These are phyloP conservation scores for Ophiosphaerella herpotricha DNA, from an alignment of 2,329 filamentous ascomycete genomes.

Conservation along the genomic window DNA sequence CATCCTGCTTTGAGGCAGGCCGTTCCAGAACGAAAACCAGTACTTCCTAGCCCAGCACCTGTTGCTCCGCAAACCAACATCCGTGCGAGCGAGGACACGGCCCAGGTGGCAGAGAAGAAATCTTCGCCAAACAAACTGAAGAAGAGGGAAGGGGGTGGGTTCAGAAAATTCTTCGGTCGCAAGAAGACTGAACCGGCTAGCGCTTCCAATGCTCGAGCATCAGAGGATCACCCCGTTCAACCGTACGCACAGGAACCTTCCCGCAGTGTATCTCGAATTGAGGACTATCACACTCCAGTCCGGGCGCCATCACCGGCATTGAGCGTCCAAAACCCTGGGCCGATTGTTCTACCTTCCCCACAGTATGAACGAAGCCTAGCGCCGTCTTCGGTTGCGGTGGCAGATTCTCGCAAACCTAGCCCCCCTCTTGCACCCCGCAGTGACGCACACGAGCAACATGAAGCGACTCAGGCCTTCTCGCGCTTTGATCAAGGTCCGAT, in stretches of 20 bases:
- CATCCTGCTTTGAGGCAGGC: slow-evolving; percentile 51
- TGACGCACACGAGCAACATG: slow-evolving; percentile 62
- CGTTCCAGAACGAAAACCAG: slow-evolving; percentile 35
- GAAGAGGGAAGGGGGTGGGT: slow-evolving; percentile 44
- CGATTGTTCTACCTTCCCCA: slow-evolving; percentile 24
- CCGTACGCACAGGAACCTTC: slow-evolving; percentile 22
- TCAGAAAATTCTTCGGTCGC: slow-evolving; percentile 48
- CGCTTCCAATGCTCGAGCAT: slow-evolving; percentile 14
- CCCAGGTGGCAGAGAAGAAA: slow-evolving; percentile 30
- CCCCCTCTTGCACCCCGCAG: slow-evolving; percentile 62
- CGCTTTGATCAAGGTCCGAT: slow-evolving; percentile 89
- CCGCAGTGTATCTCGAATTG: slow-evolving; percentile 32
- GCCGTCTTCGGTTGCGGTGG: slow-evolving; percentile 22
- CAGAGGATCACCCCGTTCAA: slow-evolving; percentile 21
- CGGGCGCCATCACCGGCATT: slow-evolving; percentile 33
- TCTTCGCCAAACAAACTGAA: slow-evolving; percentile 42
- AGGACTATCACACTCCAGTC: slow-evolving; percentile 24
- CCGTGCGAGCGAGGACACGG: slow-evolving; percentile 27
- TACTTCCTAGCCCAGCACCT: slow-evolving; percentile 1
- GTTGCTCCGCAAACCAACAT: slow-evolving; percentile 14
- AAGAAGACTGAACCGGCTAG: slow-evolving; percentile 38
- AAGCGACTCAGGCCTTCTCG: slow-evolving; percentile 66
- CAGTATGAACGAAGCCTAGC: slow-evolving; percentile 33
- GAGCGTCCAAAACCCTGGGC: slow-evolving; percentile 26
- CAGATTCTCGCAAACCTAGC: slow-evolving; percentile 47